These are phyloP conservation scores for Pseudogymnoascus sp. DNA, from an alignment of 2,329 filamentous ascomycete genomes.

Conservation along the genomic window DNA sequence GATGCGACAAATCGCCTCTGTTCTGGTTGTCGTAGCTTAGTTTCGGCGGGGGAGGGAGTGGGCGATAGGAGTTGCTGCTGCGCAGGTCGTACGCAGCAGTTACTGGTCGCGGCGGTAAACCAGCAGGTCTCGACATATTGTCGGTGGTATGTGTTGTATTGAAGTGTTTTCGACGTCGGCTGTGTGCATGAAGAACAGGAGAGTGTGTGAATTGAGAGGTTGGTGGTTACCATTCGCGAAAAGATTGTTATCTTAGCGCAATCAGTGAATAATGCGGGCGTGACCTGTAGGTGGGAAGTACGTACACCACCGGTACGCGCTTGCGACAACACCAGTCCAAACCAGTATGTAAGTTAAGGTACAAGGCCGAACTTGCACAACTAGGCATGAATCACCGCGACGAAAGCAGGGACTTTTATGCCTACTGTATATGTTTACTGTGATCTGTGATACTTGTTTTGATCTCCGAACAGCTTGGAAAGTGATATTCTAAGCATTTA, in stretches of 20 bases:
- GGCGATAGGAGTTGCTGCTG: background rate
- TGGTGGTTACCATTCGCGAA: background rate
- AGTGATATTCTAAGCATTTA: background rate
- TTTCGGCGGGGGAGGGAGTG: slow-evolving; percentile 1
- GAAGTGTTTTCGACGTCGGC: background rate
- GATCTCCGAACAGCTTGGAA: background rate
- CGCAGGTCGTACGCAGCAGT: background rate
- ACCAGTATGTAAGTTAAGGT: background rate
- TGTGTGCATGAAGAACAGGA: slow-evolving; percentile 4
- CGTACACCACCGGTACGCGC: background rate
- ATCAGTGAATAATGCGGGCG: slow-evolving; percentile 7
- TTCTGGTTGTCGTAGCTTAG: background rate
- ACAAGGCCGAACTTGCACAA: slow-evolving; percentile 3
- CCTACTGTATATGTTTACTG: background rate
- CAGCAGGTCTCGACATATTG: slow-evolving; percentile 9
- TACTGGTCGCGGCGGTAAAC: slow-evolving; percentile 4
- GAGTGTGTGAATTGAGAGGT: background rate
- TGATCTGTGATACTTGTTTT: background rate
- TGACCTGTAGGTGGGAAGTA: background rate
- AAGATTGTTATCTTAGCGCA: slow-evolving; percentile 10
- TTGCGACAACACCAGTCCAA: slow-evolving; percentile 2
- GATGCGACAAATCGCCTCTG: background rate
- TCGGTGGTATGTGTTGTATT: background rate
- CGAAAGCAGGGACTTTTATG: background rate
- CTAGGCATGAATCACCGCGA: background rate